Conservation (phyloP, 306 rosid species). For the Begonia loranthoides region DNA sequence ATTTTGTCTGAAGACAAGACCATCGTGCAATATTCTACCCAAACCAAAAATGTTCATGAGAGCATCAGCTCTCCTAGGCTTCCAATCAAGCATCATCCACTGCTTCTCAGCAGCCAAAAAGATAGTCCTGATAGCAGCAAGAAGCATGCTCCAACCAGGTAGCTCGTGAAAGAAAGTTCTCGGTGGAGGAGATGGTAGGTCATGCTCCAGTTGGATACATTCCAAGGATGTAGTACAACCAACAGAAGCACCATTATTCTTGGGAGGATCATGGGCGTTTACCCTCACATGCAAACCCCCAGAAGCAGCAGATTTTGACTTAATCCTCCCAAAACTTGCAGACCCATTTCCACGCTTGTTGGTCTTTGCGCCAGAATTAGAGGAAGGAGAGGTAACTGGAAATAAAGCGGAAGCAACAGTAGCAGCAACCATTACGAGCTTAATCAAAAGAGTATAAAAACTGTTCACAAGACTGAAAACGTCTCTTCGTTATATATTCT, state of each 20-base stretch:
- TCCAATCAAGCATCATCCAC: too few species aligned
- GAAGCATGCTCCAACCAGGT: too few species aligned
- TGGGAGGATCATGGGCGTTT: constrained; percentile 82
- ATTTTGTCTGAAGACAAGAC: not conserved
- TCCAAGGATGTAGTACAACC: constrained; percentile 36
- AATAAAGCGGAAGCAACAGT: too few species aligned
- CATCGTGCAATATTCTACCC: not conserved
- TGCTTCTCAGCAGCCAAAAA: too few species aligned
- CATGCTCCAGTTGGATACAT: constrained; percentile 42
- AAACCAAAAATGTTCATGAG: constrained; percentile 4
- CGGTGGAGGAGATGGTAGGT: constrained; percentile 45
- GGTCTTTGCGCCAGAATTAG: too few species aligned
- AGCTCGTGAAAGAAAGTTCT: constrained; percentile 86
- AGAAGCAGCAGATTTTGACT: too few species aligned
- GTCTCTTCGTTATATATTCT: constrained; percentile 5
- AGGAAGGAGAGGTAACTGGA: too few species aligned
- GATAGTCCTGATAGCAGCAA: too few species aligned
- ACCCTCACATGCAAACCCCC: constrained; percentile 71
- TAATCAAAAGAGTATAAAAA: constrained; percentile 11
- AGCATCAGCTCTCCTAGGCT: constrained; percentile 7
- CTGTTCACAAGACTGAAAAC: constrained; percentile 11
- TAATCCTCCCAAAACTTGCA: too few species aligned
- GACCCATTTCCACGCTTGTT: too few species aligned
- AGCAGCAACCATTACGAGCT: constrained; percentile 58
- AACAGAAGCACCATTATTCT: constrained; percentile 62